Base-by-base conservation (phyloP, 345 rosid genomes). In the Euphorbia lathyris region DNA sequence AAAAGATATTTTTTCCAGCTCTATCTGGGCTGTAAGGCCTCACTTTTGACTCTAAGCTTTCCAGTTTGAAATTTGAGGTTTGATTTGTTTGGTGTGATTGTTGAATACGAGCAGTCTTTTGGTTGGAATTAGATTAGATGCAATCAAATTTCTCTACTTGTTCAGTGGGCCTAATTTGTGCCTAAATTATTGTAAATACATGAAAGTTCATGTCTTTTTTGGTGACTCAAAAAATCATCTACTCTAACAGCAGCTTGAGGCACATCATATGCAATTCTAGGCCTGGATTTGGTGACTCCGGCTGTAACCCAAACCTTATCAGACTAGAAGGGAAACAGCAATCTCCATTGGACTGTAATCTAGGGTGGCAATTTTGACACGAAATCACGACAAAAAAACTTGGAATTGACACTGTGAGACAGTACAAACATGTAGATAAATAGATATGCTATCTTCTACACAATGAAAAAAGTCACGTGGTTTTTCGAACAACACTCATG, bases 271-370 rank as follows among this genome's bases (percentile, higher is more conserved):
- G 86, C 92, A 55, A 75, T 82, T 82, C 84, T 90, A 0, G 92
- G 79, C 75, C 93, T 91, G 1, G 97, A 83, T 76, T 92, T 92
- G 89, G 83, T 92, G 34, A 92, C 93, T 51, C 99, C 97, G 0
- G 99, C 97, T 8, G 96, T 90, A 66, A 95, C 88, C 93, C 97
- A 95, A 3, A 95, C 84, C 85, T 92, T 95, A 76, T 95, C 97
- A 2, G 99, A 90, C 72, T 90, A n/a, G 92, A 83, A 36, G 97
- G 80, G 62, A 92, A 81, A 86, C n/a, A n/a, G n/a, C n/a, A n/a
- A n/a, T n/a, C n/a, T n/a, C n/a, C n/a, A n/a, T n/a, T n/a, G n/a
- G n/a, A n/a, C n/a, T n/a, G n/a, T n/a, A n/a, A n/a, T n/a, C n/a
- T n/a, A n/a, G n/a, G n/a, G n/a, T n/a, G n/a, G n/a, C n/a, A n/a